phyloP scores from a whole-genome alignment of 495 filamentous ascomycete genomes.

The Glutinoglossum americanum region DNA sequence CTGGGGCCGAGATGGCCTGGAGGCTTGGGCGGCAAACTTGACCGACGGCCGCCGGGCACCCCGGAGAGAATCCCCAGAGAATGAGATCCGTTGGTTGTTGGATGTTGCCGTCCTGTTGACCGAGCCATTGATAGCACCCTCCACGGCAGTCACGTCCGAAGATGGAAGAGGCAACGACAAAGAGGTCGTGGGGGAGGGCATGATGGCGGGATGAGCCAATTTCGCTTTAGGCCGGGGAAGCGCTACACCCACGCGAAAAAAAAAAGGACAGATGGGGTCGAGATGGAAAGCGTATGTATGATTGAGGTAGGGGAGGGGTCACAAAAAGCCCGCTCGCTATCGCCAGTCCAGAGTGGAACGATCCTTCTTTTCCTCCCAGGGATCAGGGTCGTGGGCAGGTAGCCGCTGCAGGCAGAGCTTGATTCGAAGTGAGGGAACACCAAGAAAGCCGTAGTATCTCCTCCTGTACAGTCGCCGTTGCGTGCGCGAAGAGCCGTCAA shows the following conservation, averaged over 20 bases:
- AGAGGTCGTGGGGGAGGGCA: background rate
- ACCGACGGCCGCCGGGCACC: slow-evolving; percentile 1
- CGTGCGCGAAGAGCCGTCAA: too few species aligned
- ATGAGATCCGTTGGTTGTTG: background rate
- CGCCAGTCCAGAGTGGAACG: background rate
- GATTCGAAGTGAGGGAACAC: too few species aligned
- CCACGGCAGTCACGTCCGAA: background rate
- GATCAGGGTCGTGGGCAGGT: too few species aligned
- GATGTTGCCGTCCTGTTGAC: background rate
- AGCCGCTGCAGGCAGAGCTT: too few species aligned
- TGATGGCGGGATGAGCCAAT: background rate
- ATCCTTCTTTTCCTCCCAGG: background rate
- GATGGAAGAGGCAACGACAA: background rate
- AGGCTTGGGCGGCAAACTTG: slow-evolving; percentile 1
- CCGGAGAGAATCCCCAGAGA: background rate
- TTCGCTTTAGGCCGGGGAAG: background rate
- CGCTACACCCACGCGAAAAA: background rate
- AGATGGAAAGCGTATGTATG: background rate
- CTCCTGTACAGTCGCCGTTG: too few species aligned
- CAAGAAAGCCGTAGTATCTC: too few species aligned
- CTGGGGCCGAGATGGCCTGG: background rate
- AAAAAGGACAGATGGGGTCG: background rate
- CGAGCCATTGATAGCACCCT: background rate
- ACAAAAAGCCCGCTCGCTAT: background rate
- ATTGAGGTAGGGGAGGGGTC: background rate